Evolutionary conservation across 768 basidiomycete genomes (phyloP).

Genomic region (Cystoderma amianthinum): DNA sequence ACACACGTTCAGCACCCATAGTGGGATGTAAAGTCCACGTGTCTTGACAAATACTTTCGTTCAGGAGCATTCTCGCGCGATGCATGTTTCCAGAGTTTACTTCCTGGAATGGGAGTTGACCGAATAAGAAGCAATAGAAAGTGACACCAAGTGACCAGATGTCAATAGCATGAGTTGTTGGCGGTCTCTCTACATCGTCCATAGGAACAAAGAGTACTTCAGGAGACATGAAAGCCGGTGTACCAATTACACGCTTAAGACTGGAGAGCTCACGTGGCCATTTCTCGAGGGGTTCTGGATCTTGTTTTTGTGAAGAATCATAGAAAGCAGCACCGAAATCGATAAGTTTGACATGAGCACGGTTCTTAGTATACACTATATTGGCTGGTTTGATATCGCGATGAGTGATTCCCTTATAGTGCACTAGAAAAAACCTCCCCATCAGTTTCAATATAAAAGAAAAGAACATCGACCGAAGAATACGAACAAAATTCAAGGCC

Average conservation of each 20-base stretch:
- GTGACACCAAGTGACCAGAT: slow-evolving; percentile 40
- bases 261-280: slow-evolving; percentile 15
- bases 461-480: no score
- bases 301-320: slow-evolving; percentile 11
- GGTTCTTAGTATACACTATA: slow-evolving; percentile 51
- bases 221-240: slow-evolving; percentile 37
- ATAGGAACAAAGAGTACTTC: slow-evolving; percentile 26
- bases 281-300: slow-evolving; percentile 5
- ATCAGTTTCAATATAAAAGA: no score
- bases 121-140: slow-evolving; percentile 40
- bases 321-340: slow-evolving; percentile 67
- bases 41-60: slow-evolving; percentile 31
- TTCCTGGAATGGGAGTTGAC: slow-evolving; percentile 33
- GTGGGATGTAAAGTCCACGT: slow-evolving; percentile 29
- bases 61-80: slow-evolving; percentile 32
- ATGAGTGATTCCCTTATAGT: slow-evolving; percentile 61
- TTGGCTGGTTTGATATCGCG: slow-evolving; percentile 91
- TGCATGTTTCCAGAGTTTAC: slow-evolving; percentile 21
- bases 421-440: no score
- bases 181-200: slow-evolving; percentile 21
- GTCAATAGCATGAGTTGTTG: slow-evolving; percentile 39
- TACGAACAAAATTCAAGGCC: slow-evolving; percentile 35
- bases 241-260: slow-evolving; percentile 31
- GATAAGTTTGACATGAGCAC: slow-evolving; percentile 74
- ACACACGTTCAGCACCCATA: slow-evolving; percentile 29